Percentiles rank a stretch among this genome's conserved stretches.
phyloP scores from a whole-genome alignment of 352 stramenopile genomes.

The Phytopythium chamaehyphon region DNA sequence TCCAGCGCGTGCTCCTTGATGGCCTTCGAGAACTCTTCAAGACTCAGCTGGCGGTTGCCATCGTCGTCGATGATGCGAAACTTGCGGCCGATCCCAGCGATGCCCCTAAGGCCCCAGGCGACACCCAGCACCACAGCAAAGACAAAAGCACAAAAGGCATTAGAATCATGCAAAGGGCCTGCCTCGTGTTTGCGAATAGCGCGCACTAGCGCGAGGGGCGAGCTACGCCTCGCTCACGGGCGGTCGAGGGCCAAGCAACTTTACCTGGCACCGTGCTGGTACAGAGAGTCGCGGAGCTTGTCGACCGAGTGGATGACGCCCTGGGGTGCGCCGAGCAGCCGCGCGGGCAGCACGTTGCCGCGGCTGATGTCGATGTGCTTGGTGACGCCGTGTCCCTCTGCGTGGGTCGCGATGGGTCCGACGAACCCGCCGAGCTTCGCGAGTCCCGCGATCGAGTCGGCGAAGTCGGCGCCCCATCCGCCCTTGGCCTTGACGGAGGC shows the following conservation, averaged over 20 bases:
- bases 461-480: conserved; percentile 67
- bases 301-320: conserved; percentile 60
- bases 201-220: conserved; percentile 1
- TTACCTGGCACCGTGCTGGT: conserved; percentile 70
- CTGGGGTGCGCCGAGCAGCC: conserved; percentile 51
- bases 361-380: conserved; percentile 59
- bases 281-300: conserved; percentile 62
- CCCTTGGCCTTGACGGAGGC: conserved; percentile 71
- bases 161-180: conserved; percentile 1
- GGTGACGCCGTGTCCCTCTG: conserved; percentile 36
- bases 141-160: conserved; percentile 2
- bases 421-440: conserved; percentile 70
- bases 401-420: conserved; percentile 30
- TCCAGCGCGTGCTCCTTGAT: conserved; percentile 63
- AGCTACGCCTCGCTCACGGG: neutral
- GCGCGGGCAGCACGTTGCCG: conserved; percentile 66
- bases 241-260: neutral
- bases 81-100: conserved; percentile 73
- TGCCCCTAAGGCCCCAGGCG: conserved; percentile 29
- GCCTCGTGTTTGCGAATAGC: conserved; percentile 5
- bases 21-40: conserved; percentile 76
- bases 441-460: conserved; percentile 47
- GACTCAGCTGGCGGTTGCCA: conserved; percentile 68
- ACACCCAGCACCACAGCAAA: neutral
- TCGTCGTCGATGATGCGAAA: conserved; percentile 90